A percentile compares a stretch with the other conserved stretches of the same genome.
Evolutionary conservation across 2,329 filamentous ascomycete genomes (phyloP).

Genomic region (Fusarium aywerte): DNA sequence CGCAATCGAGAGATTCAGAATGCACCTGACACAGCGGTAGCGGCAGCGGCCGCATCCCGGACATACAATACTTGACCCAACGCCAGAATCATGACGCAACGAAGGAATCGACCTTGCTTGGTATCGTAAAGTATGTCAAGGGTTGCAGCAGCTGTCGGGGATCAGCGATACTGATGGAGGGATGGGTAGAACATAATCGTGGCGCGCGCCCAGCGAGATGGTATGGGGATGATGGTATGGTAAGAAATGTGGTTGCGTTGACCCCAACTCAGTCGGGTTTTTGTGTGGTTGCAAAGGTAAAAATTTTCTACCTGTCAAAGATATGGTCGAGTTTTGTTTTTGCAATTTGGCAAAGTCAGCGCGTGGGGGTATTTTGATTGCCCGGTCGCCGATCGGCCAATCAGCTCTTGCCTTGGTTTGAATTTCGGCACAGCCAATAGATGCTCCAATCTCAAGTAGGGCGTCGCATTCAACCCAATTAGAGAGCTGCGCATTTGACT

Average conservation of each 20-base stretch:
- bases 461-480: conserved; percentile 21
- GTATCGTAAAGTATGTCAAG: conserved; percentile 6
- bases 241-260: conserved; percentile 19
- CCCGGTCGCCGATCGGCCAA: conserved; percentile 17
- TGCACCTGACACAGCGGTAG: neutral
- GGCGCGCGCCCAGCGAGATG: conserved; percentile 28
- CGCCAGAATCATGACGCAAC: conserved; percentile 17
- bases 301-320: conserved; percentile 27
- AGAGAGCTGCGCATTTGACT: conserved; percentile 16
- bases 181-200: conserved; percentile 29
- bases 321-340: conserved; percentile 46
- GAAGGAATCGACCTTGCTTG: conserved; percentile 7
- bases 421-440: conserved; percentile 2
- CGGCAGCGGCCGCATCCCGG: conserved; percentile 18
- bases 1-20: neutral
- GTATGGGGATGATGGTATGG: neutral
- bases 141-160: conserved; percentile 32
- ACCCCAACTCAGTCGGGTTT: conserved; percentile 24
- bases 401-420: neutral
- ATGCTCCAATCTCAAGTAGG: conserved; percentile 26
- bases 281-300: conserved; percentile 41
- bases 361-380: conserved; percentile 44
- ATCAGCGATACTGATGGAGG: conserved; percentile 35
- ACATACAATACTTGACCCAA: conserved; percentile 2
- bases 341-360: conserved; percentile 46